Conservation (phyloP, 2,329 filamentous ascomycete genomes). For the Pestalotiopsis sp. region DNA sequence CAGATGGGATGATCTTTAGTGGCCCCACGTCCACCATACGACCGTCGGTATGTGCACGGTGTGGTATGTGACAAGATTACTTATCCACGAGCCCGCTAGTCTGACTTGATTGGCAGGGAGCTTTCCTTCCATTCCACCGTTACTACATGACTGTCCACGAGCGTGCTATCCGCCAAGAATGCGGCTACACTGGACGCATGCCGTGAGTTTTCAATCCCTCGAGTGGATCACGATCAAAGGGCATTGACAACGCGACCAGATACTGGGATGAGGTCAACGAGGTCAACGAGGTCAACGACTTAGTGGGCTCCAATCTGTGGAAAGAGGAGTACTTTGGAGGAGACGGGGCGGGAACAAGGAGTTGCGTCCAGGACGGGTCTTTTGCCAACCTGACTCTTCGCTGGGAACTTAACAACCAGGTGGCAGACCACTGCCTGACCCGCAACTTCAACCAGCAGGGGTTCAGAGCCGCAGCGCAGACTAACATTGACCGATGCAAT, state of each 20-base stretch:
- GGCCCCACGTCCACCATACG: background rate
- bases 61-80: background rate
- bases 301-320: background rate
- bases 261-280: slow-evolving; percentile 6
- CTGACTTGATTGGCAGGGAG: slow-evolving; percentile 16
- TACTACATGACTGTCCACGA: slow-evolving; percentile 14
- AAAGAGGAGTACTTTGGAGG: background rate
- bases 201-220: slow-evolving; percentile 4
- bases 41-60: background rate
- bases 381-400: background rate
- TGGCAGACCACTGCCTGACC: background rate
- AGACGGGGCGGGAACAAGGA: background rate
- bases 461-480: background rate
- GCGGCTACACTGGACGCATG: slow-evolving; percentile 17
- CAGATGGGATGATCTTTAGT: slow-evolving; percentile 4
- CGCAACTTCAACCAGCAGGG: background rate
- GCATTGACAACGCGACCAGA: background rate
- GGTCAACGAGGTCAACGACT: background rate
- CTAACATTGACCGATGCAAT: slow-evolving; percentile 10
- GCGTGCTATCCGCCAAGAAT: background rate
- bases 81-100: too few relatives aligned
- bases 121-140: slow-evolving; percentile 35
- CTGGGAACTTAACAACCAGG: background rate
- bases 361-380: background rate
- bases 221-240: background rate